Base-by-base conservation (phyloP, 306 rosid genomes). In the Hippophae tibetana region DNA sequence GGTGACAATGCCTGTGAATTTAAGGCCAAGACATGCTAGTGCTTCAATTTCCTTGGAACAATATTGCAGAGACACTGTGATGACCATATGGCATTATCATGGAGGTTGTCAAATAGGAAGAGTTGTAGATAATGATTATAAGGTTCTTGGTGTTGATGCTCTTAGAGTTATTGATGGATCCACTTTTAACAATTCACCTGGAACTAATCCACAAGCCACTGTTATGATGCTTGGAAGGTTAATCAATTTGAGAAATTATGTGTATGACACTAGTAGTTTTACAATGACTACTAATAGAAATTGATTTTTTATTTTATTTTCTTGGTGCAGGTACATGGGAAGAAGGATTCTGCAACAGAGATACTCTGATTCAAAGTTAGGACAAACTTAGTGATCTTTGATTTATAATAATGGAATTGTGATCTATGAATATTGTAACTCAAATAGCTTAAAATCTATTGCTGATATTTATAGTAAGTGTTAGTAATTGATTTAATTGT, bases 161-260 rank as follows among this genome's bases (percentile, higher is more conserved):
- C 58, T 83, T 3, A 81, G 96, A 65, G 86, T 89, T 9, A 65
- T 89, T 75, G 96, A 89, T 75, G 88, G 88, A 3, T 89, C 94
- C n/a, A 85, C 89, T 7, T 89, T 85, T 69, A 12, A n/a, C 67
- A 12, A 12, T n/a, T 65, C 85, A 6, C 94, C 90, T 0, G 88
- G 90, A 56, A 77, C 94, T 56, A 85, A 85, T 61, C 96, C 96
- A 53, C 87, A 88, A 73, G 89, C 94, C 72, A 82, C 90, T 50
- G 78, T 88, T 13, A 88, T 85, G 90, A 85, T 85, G 94, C 84
- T 88, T 52, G 96, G 90, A 69, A 88, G 94, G 96, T 74, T 70
- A 31, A 38, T 10, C 46, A 51, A 38, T 50, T 18, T 1, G 27
- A 56, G 50, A 4, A 43, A 42, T 53, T 7, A 31, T 60, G 13